These are phyloP conservation scores for Hyaloscypha finlandica DNA, from an alignment of 495 filamentous ascomycete genomes.

Conservation along the genomic window DNA sequence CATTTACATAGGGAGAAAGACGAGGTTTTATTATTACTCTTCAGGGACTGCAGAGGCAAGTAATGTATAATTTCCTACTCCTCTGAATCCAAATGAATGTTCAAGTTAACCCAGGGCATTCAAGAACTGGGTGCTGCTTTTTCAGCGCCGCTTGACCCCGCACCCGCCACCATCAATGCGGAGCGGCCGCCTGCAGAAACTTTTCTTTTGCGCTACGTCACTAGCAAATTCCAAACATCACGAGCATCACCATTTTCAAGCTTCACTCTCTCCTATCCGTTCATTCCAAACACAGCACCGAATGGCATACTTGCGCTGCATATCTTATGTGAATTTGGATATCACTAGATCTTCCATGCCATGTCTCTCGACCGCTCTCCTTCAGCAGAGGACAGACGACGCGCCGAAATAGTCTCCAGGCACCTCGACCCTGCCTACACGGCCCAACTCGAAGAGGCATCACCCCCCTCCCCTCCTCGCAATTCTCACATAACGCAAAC, in stretches of 20 bases:
- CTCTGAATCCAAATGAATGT: not conserved
- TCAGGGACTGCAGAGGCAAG: too few species aligned
- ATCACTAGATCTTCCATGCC: not conserved
- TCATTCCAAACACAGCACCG: not conserved
- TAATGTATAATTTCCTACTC: not conserved
- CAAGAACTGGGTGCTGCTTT: not conserved
- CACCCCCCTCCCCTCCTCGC: slow-evolving; percentile 9
- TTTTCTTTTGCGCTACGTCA: not conserved
- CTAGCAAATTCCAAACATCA: not conserved
- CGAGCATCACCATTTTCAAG: not conserved
- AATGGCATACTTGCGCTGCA: not conserved
- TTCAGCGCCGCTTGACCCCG: not conserved
- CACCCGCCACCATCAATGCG: not conserved
- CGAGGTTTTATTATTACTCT: too few species aligned
- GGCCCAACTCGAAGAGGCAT: slow-evolving; percentile 37
- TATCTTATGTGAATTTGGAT: not conserved
- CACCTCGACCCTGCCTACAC: slow-evolving; percentile 46
- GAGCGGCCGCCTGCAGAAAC: not conserved
- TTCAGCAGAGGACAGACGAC: slow-evolving; percentile 19
- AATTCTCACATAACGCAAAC: slow-evolving; percentile 22
- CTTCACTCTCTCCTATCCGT: not conserved
- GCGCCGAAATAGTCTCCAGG: slow-evolving; percentile 40
- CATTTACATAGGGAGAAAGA: too few species aligned
- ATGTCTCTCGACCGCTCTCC: slow-evolving; percentile 1
- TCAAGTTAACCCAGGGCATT: not conserved